Evolutionary conservation across 495 filamentous ascomycete species (phyloP).

Genomic region (Jackrogersella multiformis): DNA sequence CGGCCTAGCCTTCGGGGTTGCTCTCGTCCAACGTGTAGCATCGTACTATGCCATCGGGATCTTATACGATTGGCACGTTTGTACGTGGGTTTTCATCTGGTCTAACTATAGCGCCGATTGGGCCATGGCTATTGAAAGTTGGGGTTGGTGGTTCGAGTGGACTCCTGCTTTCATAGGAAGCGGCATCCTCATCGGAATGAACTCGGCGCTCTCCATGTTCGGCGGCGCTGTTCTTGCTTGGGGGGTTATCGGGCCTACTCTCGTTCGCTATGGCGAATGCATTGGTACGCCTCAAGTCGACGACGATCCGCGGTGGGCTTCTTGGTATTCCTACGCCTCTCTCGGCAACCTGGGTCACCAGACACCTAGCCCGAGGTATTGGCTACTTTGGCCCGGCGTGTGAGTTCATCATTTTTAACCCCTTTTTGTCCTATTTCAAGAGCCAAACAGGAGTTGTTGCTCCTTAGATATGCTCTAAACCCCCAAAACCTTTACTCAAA

Average conservation of each 20-base stretch:
- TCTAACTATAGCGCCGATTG: conserved; percentile 59
- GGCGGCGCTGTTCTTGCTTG: conserved; percentile 67
- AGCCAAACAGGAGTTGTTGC: too few species aligned
- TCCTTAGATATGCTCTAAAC: too few species aligned
- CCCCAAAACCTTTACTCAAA: too few species aligned
- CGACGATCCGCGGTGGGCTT: conserved; percentile 62
- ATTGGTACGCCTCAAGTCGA: conserved; percentile 54
- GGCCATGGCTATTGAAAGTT: conserved; percentile 68
- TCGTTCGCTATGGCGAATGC: conserved; percentile 64
- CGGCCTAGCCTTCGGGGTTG: conserved; percentile 57
- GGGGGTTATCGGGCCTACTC: conserved; percentile 70
- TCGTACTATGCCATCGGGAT: conserved; percentile 71
- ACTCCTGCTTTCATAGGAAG: conserved; percentile 74
- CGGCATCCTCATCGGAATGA: conserved; percentile 72
- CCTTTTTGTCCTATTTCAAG: too few species aligned
- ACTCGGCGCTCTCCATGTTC: conserved; percentile 71
- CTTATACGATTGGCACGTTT: conserved; percentile 73
- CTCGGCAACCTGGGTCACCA: conserved; percentile 57
- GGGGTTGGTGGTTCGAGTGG: conserved; percentile 72
- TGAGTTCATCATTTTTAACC: too few species aligned
- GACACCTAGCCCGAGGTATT: conserved; percentile 68
- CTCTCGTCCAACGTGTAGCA: conserved; percentile 63
- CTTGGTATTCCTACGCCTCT: conserved; percentile 59
- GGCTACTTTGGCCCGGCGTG: conserved; percentile 74
- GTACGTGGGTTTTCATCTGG: conserved; percentile 72